These are phyloP conservation scores for Euphorbia peplus DNA, from an alignment of 345 rosid species.

Conservation along the genomic window DNA sequence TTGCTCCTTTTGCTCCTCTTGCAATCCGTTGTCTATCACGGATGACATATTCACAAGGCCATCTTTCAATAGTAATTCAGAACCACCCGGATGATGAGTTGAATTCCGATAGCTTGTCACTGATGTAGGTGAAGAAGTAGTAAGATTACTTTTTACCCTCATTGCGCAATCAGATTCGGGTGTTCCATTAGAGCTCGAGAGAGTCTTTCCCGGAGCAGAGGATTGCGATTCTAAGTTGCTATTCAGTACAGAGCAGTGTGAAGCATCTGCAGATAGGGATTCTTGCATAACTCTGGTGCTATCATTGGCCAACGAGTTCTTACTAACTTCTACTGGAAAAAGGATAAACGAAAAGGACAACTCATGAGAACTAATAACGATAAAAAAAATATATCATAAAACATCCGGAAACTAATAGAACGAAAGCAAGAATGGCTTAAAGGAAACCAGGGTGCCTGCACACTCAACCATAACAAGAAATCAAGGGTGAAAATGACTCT, in stretches of 20 bases:
- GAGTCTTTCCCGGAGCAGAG: not conserved
- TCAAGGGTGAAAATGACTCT: too few species aligned
- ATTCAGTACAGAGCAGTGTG: not conserved
- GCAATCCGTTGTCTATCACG: conserved; percentile 3
- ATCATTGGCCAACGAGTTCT: not conserved
- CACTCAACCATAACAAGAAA: too few species aligned
- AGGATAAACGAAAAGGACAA: not conserved
- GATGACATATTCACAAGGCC: conserved; percentile 19
- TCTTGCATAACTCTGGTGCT: not conserved
- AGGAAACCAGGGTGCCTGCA: too few species aligned
- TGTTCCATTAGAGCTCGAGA: not conserved
- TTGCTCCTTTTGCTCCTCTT: conserved; percentile 34
- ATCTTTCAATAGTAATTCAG: conserved; percentile 20
- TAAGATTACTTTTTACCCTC: not conserved
- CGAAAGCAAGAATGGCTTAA: too few species aligned
- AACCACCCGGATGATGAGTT: conserved; percentile 1
- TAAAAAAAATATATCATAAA: too few species aligned
- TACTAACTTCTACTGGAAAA: not conserved
- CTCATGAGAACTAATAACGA: too few species aligned
- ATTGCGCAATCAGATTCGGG: not conserved
- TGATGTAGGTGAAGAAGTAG: conserved; percentile 2
- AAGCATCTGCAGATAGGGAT: not conserved
- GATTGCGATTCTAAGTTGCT: conserved; percentile 2
- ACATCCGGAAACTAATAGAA: not conserved
- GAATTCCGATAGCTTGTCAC: conserved; percentile 9